Evolutionary conservation across 2,329 filamentous ascomycete species (phyloP).

Genomic region (Plectosphaerella cucumerina): DNA sequence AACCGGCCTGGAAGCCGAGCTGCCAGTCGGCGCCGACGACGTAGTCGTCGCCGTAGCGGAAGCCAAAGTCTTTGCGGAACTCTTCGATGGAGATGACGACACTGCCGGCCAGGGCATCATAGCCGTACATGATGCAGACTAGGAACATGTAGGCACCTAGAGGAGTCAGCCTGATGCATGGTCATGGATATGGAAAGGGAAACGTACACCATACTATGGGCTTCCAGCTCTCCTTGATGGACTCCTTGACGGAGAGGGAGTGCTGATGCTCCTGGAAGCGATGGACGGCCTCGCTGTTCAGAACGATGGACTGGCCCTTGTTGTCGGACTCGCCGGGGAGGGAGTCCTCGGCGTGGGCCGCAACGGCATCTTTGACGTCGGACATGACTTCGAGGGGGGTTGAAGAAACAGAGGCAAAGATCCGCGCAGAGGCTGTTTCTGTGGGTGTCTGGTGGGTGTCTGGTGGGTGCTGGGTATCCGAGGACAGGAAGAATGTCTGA

Average conservation of each 20-base stretch:
- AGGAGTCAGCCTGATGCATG: background rate
- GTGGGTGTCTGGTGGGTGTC: background rate
- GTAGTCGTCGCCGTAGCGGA: constrained; percentile 25
- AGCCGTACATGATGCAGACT: constrained; percentile 15
- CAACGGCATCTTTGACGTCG: background rate
- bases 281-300: background rate
- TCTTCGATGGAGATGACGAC: constrained; percentile 32
- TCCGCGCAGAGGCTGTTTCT: background rate
- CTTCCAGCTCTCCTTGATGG: constrained; percentile 7
- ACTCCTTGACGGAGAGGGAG: constrained; percentile 2
- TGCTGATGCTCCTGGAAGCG: constrained; percentile 8
- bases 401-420: background rate
- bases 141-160: constrained; percentile 12
- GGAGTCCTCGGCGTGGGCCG: background rate
- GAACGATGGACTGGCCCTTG: background rate
- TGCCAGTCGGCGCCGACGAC: constrained; percentile 35
- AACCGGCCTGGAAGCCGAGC: constrained; percentile 32
- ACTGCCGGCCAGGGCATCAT: constrained; percentile 29
- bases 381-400: background rate
- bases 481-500: background rate
- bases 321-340: background rate
- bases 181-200: too few species aligned
- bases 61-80: constrained; percentile 36
- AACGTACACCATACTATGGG: constrained; percentile 1
- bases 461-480: background rate